phyloP scores from a whole-genome alignment of 306 rosid species.

The Quercus mongolica region DNA sequence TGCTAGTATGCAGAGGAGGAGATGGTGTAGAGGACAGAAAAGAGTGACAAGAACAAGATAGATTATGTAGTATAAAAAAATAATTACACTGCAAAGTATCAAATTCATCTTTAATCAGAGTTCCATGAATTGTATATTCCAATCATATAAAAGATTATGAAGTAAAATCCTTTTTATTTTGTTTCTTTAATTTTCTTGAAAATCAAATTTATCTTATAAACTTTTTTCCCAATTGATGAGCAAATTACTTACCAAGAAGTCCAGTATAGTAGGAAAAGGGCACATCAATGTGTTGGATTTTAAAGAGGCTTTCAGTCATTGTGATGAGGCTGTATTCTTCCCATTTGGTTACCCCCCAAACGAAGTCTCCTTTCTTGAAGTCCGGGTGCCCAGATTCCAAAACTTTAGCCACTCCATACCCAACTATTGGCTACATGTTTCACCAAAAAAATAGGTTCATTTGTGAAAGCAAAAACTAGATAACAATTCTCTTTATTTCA shows the following conservation, averaged over 20 bases:
- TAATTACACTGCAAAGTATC: too few species aligned
- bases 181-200: neutral
- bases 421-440: conserved; percentile 21
- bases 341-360: conserved; percentile 55
- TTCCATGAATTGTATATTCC: neutral
- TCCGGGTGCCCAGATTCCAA: conserved; percentile 40
- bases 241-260: conserved; percentile 17
- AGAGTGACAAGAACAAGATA: too few species aligned
- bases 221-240: neutral
- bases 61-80: conserved; percentile 6
- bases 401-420: conserved; percentile 53
- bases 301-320: conserved; percentile 28
- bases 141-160: neutral
- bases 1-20: neutral
- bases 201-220: neutral
- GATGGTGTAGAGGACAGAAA: too few species aligned
- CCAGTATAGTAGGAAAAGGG: conserved; percentile 56
- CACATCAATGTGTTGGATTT: conserved; percentile 25
- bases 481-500: too few species aligned
- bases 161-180: neutral
- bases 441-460: neutral
- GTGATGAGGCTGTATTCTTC: conserved; percentile 46
- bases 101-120: too few species aligned
- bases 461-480: neutral
- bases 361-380: conserved; percentile 42